Conservation (phyloP, 148 eudicot genomes). For the Chenopodium berlandieri region DNA sequence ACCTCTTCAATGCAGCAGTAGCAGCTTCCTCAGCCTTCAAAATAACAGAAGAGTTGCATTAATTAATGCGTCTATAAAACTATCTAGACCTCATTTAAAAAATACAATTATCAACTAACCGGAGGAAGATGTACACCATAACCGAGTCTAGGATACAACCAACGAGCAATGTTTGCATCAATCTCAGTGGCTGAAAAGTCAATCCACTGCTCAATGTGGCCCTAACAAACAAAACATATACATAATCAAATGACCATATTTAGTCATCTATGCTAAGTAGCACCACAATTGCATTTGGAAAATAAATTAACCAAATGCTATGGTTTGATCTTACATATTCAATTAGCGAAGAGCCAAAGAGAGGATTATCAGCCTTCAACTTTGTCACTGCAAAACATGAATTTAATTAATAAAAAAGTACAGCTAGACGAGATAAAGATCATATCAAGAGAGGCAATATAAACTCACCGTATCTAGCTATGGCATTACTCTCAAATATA, state of each 20-base stretch:
- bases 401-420: not conserved
- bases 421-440: constrained; percentile 10
- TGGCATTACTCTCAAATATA: constrained; percentile 67
- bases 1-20: constrained; percentile 58
- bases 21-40: constrained; percentile 65
- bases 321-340: constrained; percentile 44
- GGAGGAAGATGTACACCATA: constrained; percentile 35
- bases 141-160: constrained; percentile 50
- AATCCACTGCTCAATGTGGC: constrained; percentile 62
- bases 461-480: constrained; percentile 60
- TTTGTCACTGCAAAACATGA: constrained; percentile 37
- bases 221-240: constrained; percentile 28
- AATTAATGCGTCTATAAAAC: not conserved
- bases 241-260: not conserved
- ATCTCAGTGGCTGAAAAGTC: constrained; percentile 62
- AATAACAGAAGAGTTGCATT: not conserved
- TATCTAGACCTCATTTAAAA: not conserved
- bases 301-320: not conserved
- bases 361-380: constrained; percentile 45
- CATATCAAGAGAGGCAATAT: not conserved
- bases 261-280: not conserved
- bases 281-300: too few species aligned
- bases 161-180: constrained; percentile 36
- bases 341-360: constrained; percentile 46
- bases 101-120: constrained; percentile 25